Base-by-base conservation (phyloP, 306 rosid genomes). In the Castanea sativa region DNA sequence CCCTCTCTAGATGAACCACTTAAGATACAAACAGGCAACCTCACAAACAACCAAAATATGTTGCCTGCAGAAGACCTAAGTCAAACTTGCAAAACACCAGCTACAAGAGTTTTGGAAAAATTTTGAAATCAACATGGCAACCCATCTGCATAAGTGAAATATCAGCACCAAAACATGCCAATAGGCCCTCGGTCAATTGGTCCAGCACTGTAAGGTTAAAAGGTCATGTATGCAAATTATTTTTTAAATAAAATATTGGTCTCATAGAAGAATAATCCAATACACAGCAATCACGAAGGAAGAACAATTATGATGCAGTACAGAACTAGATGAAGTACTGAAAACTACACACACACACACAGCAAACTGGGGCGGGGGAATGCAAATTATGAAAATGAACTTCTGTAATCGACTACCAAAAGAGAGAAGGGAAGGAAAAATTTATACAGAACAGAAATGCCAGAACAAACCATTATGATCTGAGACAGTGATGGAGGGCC, bases 401-500 rank as follows among this genome's bases (percentile, higher is more conserved):
- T 43, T 25, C 18, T 78, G 30, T 71, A 69, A 69, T 13, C 32
- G 55, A 79, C 67, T 74, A 53, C 12, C 20, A 38, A 21, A 57
- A 83, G 21, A 69, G 73, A 84, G 52, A 21, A 53, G 27, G 60
- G 23, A 35, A 41, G 32, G 41, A 82, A 38, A 27, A 5, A 13
- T 16, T 29, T 38, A 15, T 21, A 21, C 13, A 51, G 5, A 15
- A 59, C 51, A 76, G 75, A 79, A 78, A 87, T 85, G 56, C 69
- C 73, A 57, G n/a, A 74, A 83, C 87, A 49, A 71, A 96, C 98
- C 98, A 67, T 87, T 91, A 86, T 91, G 94, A 85, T 96, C 90
- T n/a, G 94, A 93, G 79, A 93, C 88, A 38, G 98, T 96, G 75
- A 96, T 87, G 67, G 97, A 88, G 61, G 98, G 99, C 88, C 98